phyloP scores from a whole-genome alignment of 2,329 filamentous ascomycete species.

The Venturia oleaginea region DNA sequence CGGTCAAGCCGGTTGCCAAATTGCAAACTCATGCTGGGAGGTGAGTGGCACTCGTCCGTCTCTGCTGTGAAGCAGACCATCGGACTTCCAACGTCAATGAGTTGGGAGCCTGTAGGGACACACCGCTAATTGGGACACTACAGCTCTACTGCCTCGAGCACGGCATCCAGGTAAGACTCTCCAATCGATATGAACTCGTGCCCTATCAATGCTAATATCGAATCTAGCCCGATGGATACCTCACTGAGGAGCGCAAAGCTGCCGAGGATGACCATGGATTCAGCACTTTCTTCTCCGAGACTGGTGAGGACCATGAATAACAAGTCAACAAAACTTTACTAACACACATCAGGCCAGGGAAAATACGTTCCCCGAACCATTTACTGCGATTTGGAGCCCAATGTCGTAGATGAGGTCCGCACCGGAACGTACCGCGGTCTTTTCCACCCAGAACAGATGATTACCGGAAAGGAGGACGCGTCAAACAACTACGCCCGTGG shows the following conservation, averaged over 20 bases:
- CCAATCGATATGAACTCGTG: slow-evolving; percentile 15
- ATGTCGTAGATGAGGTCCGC: slow-evolving; percentile 98
- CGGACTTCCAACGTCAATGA: slow-evolving; percentile 26
- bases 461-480: slow-evolving; percentile 99
- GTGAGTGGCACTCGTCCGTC: slow-evolving; percentile 51
- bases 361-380: slow-evolving; percentile 99
- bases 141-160: slow-evolving; percentile 99
- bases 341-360: slow-evolving; percentile 63
- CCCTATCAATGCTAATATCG: slow-evolving; percentile 20
- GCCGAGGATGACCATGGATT: slow-evolving; percentile 92
- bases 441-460: slow-evolving; percentile 99
- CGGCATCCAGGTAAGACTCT: slow-evolving; percentile 74
- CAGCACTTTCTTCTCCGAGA: slow-evolving; percentile 99
- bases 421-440: slow-evolving; percentile 92
- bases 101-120: slow-evolving; percentile 23
- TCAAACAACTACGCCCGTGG: slow-evolving; percentile 99
- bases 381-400: slow-evolving; percentile 99
- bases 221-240: slow-evolving; percentile 88
- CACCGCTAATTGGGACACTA: slow-evolving; percentile 23
- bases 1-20: slow-evolving; percentile 99
- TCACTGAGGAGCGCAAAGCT: slow-evolving; percentile 95
- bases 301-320: slow-evolving; percentile 54
- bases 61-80: slow-evolving; percentile 16
- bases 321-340: slow-evolving; percentile 19
- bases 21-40: slow-evolving; percentile 99